Evolutionary conservation across 805 yeast genomes (phyloP), one percentile per base, ranked within the genome.

Genomic region (Grigorovia jiainica): DNA sequence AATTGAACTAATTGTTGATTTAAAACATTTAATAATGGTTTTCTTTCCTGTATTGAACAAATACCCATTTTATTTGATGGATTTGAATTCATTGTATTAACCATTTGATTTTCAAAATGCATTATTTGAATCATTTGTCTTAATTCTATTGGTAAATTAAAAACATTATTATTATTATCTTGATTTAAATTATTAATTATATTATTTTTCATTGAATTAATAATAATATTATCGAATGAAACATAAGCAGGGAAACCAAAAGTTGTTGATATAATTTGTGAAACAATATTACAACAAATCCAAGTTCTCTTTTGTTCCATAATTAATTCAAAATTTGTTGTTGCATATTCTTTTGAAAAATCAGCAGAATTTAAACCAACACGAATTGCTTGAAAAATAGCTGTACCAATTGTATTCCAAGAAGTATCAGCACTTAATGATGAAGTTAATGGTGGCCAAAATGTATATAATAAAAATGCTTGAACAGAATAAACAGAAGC

Each of bases 371-470:
- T 95, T 21, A 92, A 67, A 0, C 98, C 97, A 13, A 90, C 83
- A 42, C 97, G 67, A 27, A 89, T 82, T 0, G 97, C 97, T 56
- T 87, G 95, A 61, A 85, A 86, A 52, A 87, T 70, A 4, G 97
- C 97, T 36, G 86, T 79, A 0, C 97, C 97, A 18, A 87, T 81
- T 1, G 97, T 86, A 57, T 84, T 86, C 95, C 97, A 90, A 4
- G 95, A 82, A 7, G 95, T 82, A 57, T 92, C 97, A 0, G 97
- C 95, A 61, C 94, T 84, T 37, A 92, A 70, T 0, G 97, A 87
- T 0, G 97, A 87, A 0, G 96, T 86, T 31, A 89, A 72, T 3
- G 97, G 96, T 0, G 97, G 97, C 98, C 97, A 90, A 58, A 82
- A 78, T 0, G 97, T 82, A 61, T 84, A 87, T 2, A 90, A 66